Percentiles rank a stretch among this genome's conserved stretches.
Conservation (phyloP, 78 protist species). For the Isochrysis galbana region DNA sequence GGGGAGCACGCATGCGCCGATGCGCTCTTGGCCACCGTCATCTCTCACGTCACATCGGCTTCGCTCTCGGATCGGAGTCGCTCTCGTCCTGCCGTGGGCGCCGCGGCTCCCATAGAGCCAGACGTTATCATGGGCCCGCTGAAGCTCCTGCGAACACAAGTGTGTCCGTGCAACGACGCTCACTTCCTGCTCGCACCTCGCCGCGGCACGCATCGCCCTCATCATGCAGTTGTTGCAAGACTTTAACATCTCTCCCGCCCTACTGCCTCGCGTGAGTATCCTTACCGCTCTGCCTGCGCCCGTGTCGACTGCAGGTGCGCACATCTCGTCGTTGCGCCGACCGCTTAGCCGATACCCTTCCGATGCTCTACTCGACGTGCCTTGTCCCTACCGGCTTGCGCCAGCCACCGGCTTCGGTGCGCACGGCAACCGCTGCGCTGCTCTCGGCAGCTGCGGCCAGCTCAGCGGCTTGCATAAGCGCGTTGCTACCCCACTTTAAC, state of each 20-base stretch:
- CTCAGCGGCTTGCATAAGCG: no score
- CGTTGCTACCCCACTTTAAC: neutral
- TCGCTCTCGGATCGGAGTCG: no score
- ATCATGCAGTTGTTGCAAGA: neutral
- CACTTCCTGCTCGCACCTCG: no score
- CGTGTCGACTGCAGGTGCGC: no score
- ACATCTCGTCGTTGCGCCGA: no score
- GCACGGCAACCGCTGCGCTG: neutral
- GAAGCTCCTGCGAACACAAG: no score
- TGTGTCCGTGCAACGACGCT: no score
- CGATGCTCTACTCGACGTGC: neutral
- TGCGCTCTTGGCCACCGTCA: neutral
- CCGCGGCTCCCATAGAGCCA: no score
- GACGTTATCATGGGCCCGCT: no score
- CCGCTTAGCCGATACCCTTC: neutral
- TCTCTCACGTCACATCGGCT: neutral
- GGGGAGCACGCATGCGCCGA: neutral
- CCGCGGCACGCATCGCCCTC: no score
- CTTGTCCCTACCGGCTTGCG: neutral
- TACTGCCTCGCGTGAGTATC: neutral
- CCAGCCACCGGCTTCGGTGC: slow-evolving; percentile 42
- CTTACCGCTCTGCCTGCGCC: no score
- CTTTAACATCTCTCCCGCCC: neutral
- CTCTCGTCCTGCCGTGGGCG: no score
- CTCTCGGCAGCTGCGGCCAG: neutral